Conservation (phyloP, 2,329 filamentous ascomycete species). For the Geosmithia morbida region DNA sequence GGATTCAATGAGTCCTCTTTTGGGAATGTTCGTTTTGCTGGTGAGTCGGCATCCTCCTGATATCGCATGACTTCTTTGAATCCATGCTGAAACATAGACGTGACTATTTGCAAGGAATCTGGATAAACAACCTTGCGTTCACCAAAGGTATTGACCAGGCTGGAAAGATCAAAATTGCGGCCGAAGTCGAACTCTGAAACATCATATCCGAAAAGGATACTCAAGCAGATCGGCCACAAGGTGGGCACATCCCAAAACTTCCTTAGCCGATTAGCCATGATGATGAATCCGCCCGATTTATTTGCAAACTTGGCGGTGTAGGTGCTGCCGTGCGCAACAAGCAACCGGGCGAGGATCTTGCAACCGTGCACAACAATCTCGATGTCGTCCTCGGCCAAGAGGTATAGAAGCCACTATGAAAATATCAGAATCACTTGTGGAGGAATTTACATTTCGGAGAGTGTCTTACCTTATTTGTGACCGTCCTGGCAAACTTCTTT, state of each 20-base stretch:
- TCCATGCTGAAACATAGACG: slow-evolving; percentile 76
- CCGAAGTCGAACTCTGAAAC: slow-evolving; percentile 62
- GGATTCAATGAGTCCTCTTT: slow-evolving; percentile 3
- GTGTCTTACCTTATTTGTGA: slow-evolving; percentile 70
- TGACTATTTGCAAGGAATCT: slow-evolving; percentile 67
- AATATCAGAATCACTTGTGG: slow-evolving; percentile 5
- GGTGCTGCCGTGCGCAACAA: slow-evolving; percentile 65
- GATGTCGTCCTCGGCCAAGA: slow-evolving; percentile 74
- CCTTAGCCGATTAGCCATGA: slow-evolving; percentile 70
- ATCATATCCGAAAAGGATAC: slow-evolving; percentile 76
- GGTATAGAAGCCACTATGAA: slow-evolving; percentile 71
- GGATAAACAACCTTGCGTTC: slow-evolving; percentile 56
- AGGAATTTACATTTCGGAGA: neutral
- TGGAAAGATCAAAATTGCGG: slow-evolving; percentile 58
- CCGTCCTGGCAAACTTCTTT: slow-evolving; percentile 80
- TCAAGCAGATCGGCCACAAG: slow-evolving; percentile 79
- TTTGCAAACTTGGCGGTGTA: slow-evolving; percentile 75
- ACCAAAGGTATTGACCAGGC: slow-evolving; percentile 60
- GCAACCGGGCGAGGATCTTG: slow-evolving; percentile 69
- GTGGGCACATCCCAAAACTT: slow-evolving; percentile 79
- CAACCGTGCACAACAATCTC: slow-evolving; percentile 69
- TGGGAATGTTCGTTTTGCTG: slow-evolving; percentile 11
- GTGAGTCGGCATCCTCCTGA: slow-evolving; percentile 44
- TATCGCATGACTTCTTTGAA: slow-evolving; percentile 55
- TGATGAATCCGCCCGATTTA: slow-evolving; percentile 76